Base-by-base conservation (phyloP, 345 rosid species). In the Trapa bicornis region DNA sequence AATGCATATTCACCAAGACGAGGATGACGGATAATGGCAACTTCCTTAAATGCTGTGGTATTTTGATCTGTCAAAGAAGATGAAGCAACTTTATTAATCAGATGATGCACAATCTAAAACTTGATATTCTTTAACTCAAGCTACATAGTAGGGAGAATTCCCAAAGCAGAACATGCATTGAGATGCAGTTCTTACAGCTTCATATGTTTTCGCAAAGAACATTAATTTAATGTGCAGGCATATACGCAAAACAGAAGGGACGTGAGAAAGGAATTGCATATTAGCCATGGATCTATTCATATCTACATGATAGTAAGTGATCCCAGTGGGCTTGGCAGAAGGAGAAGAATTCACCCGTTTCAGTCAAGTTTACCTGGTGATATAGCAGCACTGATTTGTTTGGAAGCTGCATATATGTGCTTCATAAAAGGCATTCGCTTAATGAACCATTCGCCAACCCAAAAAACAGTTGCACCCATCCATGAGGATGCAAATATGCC, bases 401-500 rank as follows among this genome's bases (percentile, higher is more conserved):
- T 90, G 52, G 97, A 90, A 66, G 97, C 95, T 38, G 89, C 82
- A 76, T 83, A 90, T 47, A 90, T 75, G 77, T 85, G 89, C 78
- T 80, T 87, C 65, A 90, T 75, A 80, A 90, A 85, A 65, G 95
- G 95, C 91, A 90, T 81, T 65, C 89, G 74, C 77, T 79, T 88
- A 67, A 90, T 90, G 65, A 90, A 85, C 90, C 91, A 86, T 75
- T 90, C 92, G 15, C 92, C 95, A 41, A 90, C 71, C 85, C 78
- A 83, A 79, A 90, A 88, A 71, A 90, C 84, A 17, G 90, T 80
- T 78, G 91, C 72, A 73, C 95, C 92, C 72, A 88, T 65, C 97
- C 97, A 90, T 7, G 97, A 90, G 1, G 95, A 90, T 68, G 89
- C 92, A 80, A 88, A 90, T 74, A 86, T 76, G 54, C 97, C 97